Conservation (phyloP, 768 basidiomycete genomes). For the Galerina sulciceps region DNA sequence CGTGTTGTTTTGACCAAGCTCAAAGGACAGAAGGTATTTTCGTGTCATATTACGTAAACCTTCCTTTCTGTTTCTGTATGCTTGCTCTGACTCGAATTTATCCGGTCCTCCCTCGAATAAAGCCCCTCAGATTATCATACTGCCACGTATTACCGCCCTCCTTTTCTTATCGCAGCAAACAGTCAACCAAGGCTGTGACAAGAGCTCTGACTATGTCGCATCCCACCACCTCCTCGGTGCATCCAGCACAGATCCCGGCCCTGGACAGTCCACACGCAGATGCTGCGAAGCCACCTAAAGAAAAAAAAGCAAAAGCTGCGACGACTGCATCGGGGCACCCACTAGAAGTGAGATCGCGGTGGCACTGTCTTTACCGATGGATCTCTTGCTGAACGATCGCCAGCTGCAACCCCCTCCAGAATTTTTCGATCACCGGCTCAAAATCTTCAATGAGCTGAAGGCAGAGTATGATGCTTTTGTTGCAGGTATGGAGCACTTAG, state of each 20-base stretch:
- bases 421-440: slow-evolving; percentile 89
- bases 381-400: not conserved
- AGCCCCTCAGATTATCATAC: slow-evolving; percentile 27
- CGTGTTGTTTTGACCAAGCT: too few species aligned
- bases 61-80: slow-evolving; percentile 36
- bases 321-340: slow-evolving; percentile 50
- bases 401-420: slow-evolving; percentile 83
- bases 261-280: slow-evolving; percentile 46
- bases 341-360: slow-evolving; percentile 55
- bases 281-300: slow-evolving; percentile 35
- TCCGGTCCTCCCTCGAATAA: too few species aligned
- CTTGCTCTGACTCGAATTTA: slow-evolving; percentile 36
- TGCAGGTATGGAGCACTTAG: slow-evolving; percentile 52
- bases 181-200: slow-evolving; percentile 21
- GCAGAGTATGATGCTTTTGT: slow-evolving; percentile 82
- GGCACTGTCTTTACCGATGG: too few species aligned
- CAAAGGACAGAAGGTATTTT: not conserved
- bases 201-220: slow-evolving; percentile 53
- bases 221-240: slow-evolving; percentile 58
- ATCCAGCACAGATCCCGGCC: slow-evolving; percentile 51
- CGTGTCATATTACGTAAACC: not conserved
- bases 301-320: slow-evolving; percentile 48
- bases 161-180: slow-evolving; percentile 11
- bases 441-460: slow-evolving; percentile 87
- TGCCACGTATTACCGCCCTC: slow-evolving; percentile 32